Base-by-base conservation (phyloP, 306 rosid species). In the Psophocarpus tetragonolobus region DNA sequence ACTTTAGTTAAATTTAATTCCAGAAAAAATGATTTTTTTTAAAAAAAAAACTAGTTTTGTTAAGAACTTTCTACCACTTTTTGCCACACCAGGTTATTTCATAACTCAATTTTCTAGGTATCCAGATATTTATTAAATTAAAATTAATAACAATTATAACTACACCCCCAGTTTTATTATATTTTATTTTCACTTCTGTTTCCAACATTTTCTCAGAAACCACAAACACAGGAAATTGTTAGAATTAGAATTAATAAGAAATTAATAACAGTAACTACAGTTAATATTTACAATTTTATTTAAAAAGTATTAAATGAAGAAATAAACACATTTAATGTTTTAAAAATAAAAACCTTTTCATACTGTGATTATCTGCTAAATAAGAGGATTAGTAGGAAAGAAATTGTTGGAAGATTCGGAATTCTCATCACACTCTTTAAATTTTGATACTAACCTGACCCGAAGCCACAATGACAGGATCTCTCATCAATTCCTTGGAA, bases 401-500 rank as follows among this genome's bases (percentile, higher is more conserved):
- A 56, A 10, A 21, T 18, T 58, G 36, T 58, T 2, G 11, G 38
- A 29, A 58, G 39, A 29, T 58, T 12, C 8, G 29, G 21, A 58
- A 27, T 57, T 57, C 10, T 57, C 13, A 11, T 12, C 5, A 14
- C 26, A 10, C 14, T 15, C 14, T 32, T 18, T 12, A 71, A 81
- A 76, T 68, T 72, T 6, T 51, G 70, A 44, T 4, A 84, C 97
- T 62, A 77, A 93, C 97, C 98, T 91, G 90, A 32, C 98, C 97
- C 33, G 97, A 81, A 54, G 94, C 87, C 6, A 90, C 88, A 83
- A 91, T 83, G 64, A 93, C 97, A 74, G 98, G 98, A 88, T 93
- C 98, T 90, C 84, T 87, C 98, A 93, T 93, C 85, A 93, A 82
- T 54, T 93, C 96, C 41, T 87, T 87, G 61, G 97, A 93, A 64